Base-by-base conservation (phyloP, 225 moss, liverwort and hornwort genomes). In the Sphagnum tenellum region DNA sequence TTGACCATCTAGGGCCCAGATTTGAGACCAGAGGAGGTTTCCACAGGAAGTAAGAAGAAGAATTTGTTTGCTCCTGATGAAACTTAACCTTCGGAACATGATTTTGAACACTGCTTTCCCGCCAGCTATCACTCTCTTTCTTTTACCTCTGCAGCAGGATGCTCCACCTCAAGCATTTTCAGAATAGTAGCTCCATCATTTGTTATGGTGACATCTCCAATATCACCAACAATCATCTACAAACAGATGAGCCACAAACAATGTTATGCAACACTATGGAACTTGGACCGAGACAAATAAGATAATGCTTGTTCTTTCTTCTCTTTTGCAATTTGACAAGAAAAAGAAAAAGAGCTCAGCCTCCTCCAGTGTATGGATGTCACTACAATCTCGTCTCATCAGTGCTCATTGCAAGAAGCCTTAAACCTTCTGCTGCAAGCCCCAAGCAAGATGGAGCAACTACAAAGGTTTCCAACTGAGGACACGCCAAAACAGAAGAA, bases 141-240 rank as follows among this genome's bases (percentile, higher is more conserved):
- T 12, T 51, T 7, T 63, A 85, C 89, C 84, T 94, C 89, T 4
- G 94, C 89, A 67, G 94, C 91, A 44, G 89, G 94, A 61, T 89
- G 89, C 73, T 84, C 91, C 66, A 91, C 91, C 81, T 94, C 91
- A 49, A 95, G 76, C 89, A 88, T 84, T 69, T 81, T 84, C 5
- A 86, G 55, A 65, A 89, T 88, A 3, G 94, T 91, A 44, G 86
- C 94, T 59, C 89, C 91, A 76, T 91, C 94, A 66, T 91, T 95
- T 13, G 88, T 91, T 69, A 88, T 88, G 9, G 86, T 88, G 8
- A 95, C 88, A 64, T 91, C 89, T 55, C 94, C 91, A 12, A 88
- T 86, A 74, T 91, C 89, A 77, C 82, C 91, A 68, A 89, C 91
- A 53, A 89, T 82, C 94, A 95, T 91, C 89, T 90, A 74, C 68